Percentiles rank a stretch among this genome's conserved stretches.
These are phyloP conservation scores for Dioscorea zingiberensis DNA, from an alignment of 106 monocot genomes.

Conservation along the genomic window DNA sequence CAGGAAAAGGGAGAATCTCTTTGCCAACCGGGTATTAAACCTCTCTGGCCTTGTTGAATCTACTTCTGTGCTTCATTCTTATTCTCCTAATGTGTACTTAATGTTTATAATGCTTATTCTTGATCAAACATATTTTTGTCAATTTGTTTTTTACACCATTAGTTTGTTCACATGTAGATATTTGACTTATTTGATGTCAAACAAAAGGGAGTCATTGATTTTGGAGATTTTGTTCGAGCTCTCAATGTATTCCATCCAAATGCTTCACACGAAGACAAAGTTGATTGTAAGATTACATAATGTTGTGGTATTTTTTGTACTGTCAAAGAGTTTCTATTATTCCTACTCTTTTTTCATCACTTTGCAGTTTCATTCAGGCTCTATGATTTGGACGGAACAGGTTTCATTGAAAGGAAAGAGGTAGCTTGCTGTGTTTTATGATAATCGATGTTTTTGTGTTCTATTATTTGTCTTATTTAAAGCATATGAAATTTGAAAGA, in stretches of 20 bases:
- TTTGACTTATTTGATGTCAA: slow-evolving; percentile 97
- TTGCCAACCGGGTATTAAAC: slow-evolving; percentile 7
- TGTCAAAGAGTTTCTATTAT: too few species aligned
- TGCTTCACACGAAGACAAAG: slow-evolving; percentile 69
- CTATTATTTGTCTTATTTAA: too few species aligned
- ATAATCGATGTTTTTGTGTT: too few species aligned
- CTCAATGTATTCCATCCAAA: slow-evolving; percentile 92
- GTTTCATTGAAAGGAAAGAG: slow-evolving; percentile 85
- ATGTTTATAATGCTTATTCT: too few species aligned
- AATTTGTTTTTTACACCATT: background rate
- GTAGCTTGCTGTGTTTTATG: slow-evolving; percentile 14
- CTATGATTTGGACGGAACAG: slow-evolving; percentile 76
- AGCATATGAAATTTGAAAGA: too few species aligned
- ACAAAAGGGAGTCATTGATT: slow-evolving; percentile 84
- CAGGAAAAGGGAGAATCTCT: slow-evolving; percentile 11
- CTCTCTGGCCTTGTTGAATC: background rate
- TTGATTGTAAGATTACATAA: slow-evolving; percentile 53
- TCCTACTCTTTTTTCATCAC: background rate
- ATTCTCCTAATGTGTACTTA: too few species aligned
- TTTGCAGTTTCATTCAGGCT: slow-evolving; percentile 89
- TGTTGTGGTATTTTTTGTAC: background rate
- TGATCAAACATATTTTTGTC: background rate
- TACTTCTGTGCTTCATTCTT: too few species aligned
- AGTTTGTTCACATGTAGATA: slow-evolving; percentile 38
- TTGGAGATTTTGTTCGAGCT: slow-evolving; percentile 87